Evolutionary conservation across 176 grass and related monocot species (phyloP).

Genomic region (Bromus sterilis): DNA sequence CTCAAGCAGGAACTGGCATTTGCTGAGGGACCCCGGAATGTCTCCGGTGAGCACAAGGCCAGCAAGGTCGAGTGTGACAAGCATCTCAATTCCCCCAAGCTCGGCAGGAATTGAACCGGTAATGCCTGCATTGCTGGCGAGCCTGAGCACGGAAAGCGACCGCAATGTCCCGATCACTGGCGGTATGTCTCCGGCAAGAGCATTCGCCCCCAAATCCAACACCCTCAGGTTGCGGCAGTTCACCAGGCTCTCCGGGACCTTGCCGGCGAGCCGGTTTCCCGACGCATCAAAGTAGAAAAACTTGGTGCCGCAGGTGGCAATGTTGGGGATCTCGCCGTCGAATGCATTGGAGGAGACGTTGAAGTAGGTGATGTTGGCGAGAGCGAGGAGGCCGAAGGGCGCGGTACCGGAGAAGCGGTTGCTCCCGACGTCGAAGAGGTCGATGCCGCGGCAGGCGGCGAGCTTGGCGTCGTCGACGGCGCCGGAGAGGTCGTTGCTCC

Average conservation of each 20-base stretch:
- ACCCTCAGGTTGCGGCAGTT: constrained; percentile 57
- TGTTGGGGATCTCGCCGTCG: constrained; percentile 60
- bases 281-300: constrained; percentile 71
- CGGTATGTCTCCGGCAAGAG: constrained; percentile 58
- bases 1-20: constrained; percentile 81
- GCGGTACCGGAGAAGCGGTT: constrained; percentile 60
- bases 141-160: constrained; percentile 59
- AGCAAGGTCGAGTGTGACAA: constrained; percentile 64
- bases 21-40: constrained; percentile 63
- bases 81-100: constrained; percentile 69
- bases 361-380: constrained; percentile 88
- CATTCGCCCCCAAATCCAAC: constrained; percentile 76
- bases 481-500: constrained; percentile 62
- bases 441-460: constrained; percentile 46
- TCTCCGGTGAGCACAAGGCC: constrained; percentile 60
- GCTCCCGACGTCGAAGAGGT: constrained; percentile 78
- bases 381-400: constrained; percentile 44
- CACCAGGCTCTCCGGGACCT: constrained; percentile 36
- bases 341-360: constrained; percentile 88
- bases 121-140: constrained; percentile 51
- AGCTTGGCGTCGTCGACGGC: constrained; percentile 32
- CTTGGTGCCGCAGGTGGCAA: constrained; percentile 43
- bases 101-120: constrained; percentile 49
- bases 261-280: constrained; percentile 51
- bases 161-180: constrained; percentile 48